Conservation (phyloP, 805 yeast species). For the Candida ovalis region DNA sequence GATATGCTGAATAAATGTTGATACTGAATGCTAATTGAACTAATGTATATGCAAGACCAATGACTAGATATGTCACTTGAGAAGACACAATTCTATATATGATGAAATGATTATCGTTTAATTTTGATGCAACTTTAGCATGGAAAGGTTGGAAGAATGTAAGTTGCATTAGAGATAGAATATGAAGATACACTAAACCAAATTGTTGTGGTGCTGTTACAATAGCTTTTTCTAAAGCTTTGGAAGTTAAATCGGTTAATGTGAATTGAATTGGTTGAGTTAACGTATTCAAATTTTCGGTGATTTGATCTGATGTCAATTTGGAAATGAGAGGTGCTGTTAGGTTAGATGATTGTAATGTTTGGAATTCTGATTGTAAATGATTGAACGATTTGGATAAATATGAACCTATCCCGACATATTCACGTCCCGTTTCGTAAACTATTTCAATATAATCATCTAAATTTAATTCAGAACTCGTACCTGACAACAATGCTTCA, state of each 20-base stretch:
- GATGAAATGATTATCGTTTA: conserved; percentile 44
- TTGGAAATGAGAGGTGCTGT: conserved; percentile 5
- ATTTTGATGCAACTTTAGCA: conserved; percentile 39
- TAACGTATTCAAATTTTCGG: conserved; percentile 3
- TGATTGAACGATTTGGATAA: conserved; percentile 36
- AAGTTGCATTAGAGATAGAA: conserved; percentile 65
- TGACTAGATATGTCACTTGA: conserved; percentile 44
- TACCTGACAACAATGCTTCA: conserved; percentile 31
- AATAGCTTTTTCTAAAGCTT: conserved; percentile 43
- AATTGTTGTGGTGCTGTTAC: conserved; percentile 64
- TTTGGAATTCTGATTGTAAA: conserved; percentile 31
- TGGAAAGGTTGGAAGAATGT: conserved; percentile 54
- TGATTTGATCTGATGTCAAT: conserved; percentile 3
- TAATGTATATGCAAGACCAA: conserved; percentile 54
- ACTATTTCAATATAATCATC: conserved; percentile 34
- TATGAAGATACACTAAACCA: conserved; percentile 63
- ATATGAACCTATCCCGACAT: conserved; percentile 39
- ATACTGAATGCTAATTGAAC: conserved; percentile 65
- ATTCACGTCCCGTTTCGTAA: conserved; percentile 63
- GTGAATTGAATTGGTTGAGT: conserved; percentile 19
- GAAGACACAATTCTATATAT: conserved; percentile 49
- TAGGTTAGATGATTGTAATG: conserved; percentile 10
- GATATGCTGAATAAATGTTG: conserved; percentile 50
- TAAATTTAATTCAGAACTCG: conserved; percentile 19
- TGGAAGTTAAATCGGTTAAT: conserved; percentile 40